Evolutionary conservation across 352 stramenopile genomes (phyloP).

Genomic region (Blastocystis sp.): DNA sequence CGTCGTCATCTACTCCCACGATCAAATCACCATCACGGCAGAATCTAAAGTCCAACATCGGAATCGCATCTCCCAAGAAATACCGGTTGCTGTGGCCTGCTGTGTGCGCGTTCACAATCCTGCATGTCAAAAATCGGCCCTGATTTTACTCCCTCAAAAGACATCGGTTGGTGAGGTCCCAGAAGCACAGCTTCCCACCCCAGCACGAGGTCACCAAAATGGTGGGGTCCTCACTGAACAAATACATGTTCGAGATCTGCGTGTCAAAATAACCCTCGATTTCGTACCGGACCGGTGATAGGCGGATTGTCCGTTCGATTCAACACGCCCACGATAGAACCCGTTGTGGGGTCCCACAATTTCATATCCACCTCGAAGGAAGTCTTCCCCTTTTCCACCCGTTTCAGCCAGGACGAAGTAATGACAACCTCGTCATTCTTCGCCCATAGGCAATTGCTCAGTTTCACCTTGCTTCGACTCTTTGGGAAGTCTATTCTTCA

Average conservation of each 20-base stretch:
- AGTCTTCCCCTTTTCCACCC: slow-evolving; percentile 24
- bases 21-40: background rate
- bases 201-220: slow-evolving; percentile 52
- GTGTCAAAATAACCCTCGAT: background rate
- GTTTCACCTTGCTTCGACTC: slow-evolving; percentile 45
- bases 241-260: slow-evolving; percentile 51
- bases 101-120: slow-evolving; percentile 13
- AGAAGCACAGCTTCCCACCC: slow-evolving; percentile 57
- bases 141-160: background rate
- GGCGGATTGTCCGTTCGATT: slow-evolving; percentile 27
- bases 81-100: slow-evolving; percentile 63
- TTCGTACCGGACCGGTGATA: background rate
- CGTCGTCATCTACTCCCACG: slow-evolving; percentile 42
- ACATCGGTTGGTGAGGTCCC: background rate
- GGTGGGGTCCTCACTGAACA: background rate
- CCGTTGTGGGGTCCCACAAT: slow-evolving; percentile 25
- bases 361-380: slow-evolving; percentile 63
- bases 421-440: slow-evolving; percentile 26
- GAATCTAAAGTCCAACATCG: slow-evolving; percentile 38
- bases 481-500: slow-evolving; percentile 47
- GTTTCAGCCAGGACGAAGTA: slow-evolving; percentile 58
- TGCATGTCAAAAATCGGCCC: background rate
- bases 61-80: slow-evolving; percentile 51
- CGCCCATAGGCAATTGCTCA: slow-evolving; percentile 51
- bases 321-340: background rate